These are phyloP conservation scores for Apiospora koreana DNA, from an alignment of 2,329 filamentous ascomycete species.

Conservation along the genomic window DNA sequence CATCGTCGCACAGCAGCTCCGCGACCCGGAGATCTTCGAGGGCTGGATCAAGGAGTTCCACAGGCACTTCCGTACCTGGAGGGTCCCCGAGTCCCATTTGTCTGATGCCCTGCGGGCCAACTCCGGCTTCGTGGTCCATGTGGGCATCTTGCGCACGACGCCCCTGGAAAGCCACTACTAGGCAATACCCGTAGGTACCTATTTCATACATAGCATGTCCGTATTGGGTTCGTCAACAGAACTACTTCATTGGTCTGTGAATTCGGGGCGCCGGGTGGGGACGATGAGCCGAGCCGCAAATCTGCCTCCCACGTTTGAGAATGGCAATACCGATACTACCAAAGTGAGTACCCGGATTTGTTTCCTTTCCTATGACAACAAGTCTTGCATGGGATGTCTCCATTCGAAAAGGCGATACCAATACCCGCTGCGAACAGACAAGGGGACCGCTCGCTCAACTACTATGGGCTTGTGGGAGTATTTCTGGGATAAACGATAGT, in stretches of 20 bases:
- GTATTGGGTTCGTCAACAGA: neutral
- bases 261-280: neutral
- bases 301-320: neutral
- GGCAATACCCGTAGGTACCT: neutral
- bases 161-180: neutral
- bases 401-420: too few species aligned
- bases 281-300: neutral
- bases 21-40: constrained; percentile 83
- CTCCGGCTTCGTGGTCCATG: constrained; percentile 80
- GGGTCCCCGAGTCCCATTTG: constrained; percentile 66
- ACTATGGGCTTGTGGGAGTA: too few species aligned
- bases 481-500: neutral
- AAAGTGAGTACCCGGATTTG: neutral
- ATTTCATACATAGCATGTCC: neutral
- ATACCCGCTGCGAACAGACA: neutral
- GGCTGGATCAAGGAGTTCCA: constrained; percentile 74
- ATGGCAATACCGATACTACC: neutral
- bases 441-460: neutral
- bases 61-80: constrained; percentile 71
- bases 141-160: constrained; percentile 61
- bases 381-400: too few species aligned
- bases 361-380: neutral
- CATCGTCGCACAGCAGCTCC: constrained; percentile 85
- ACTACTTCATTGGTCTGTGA: neutral
- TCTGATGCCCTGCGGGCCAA: constrained; percentile 59